Base-by-base conservation (phyloP, 2,329 filamentous ascomycete species). In the Teratosphaeria viscida region DNA sequence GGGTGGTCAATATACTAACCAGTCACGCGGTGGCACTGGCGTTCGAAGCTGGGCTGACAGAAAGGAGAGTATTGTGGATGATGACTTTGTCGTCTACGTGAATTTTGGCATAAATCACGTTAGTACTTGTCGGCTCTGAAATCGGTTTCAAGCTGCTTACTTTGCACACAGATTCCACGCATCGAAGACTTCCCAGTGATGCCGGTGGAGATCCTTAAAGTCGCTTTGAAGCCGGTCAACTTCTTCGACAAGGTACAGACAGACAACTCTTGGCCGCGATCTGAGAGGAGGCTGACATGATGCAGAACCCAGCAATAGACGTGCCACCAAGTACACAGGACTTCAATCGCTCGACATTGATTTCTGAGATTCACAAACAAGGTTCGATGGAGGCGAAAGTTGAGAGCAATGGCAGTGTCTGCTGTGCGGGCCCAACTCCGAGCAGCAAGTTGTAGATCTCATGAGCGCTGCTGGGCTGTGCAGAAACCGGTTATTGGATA, bases 121-220 rank as follows among this genome's bases (percentile, higher is more conserved):
- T 60, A 65, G 66, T 43, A 43, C 37, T 43, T 43, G 60, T 53
- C 23, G 29, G 16, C 27, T 27, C 49, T 39, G 32, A 35, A 29
- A 23, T 11, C 34, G 32, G 16, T 56, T 58, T 39, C 53, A 1
- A 27, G 16, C 7, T 29, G 27, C 34, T 52, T 58, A 34, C 54
- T 52, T 37, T 26, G 29, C 8, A 3, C 29, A 23, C 58, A 70
- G 65, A 76, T 82, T 59, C 78, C 79, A 0, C 70, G 79, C 39
- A 76, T 79, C 16, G 82, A 84, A 69, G 81, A 84, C 65, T 83
- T 82, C 71, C 81, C 81, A 0, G 77, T 84, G 54, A 84, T 84
- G 81, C 82, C 82, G 0, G 78, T 77, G 53, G 82, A 85, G 73
- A 78, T 80, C 14, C 73, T 83, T 59, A 82, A 79, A 67, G 76